These are phyloP conservation scores for Cyclocybe cylindracea DNA, from an alignment of 768 basidiomycete species.

Conservation along the genomic window DNA sequence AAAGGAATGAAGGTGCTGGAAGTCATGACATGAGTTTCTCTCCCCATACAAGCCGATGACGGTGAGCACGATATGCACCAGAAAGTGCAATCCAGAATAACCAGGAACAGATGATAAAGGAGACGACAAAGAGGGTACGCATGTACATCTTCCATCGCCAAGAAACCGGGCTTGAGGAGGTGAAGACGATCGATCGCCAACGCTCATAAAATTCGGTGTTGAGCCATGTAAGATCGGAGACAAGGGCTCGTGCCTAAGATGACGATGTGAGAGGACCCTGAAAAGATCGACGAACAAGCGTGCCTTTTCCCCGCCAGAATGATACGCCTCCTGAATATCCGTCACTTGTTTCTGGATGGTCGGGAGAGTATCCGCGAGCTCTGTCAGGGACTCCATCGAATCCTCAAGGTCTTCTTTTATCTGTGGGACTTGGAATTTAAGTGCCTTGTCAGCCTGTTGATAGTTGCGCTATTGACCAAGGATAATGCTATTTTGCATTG, in stretches of 20 bases:
- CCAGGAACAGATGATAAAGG: conserved; percentile 60
- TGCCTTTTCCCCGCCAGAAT: conserved; percentile 71
- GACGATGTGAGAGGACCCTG: not conserved
- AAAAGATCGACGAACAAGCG: conserved; percentile 5
- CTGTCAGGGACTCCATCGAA: conserved; percentile 55
- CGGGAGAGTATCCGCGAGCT: conserved; percentile 62
- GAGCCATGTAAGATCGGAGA: conserved; percentile 69
- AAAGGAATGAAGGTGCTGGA: not conserved
- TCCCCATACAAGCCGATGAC: conserved; percentile 78
- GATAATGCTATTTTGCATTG: not conserved
- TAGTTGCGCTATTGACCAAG: conserved; percentile 48
- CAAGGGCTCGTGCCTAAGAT: conserved; percentile 62
- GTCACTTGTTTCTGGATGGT: conserved; percentile 60
- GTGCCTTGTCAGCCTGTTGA: conserved; percentile 58
- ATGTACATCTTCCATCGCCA: conserved; percentile 67
- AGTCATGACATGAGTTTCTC: conserved; percentile 70
- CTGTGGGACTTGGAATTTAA: conserved; percentile 60
- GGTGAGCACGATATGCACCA: conserved; percentile 74
- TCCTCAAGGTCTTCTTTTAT: conserved; percentile 62
- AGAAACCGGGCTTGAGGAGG: conserved; percentile 70
- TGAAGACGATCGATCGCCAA: conserved; percentile 75
- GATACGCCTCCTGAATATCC: conserved; percentile 66
- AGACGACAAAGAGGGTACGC: conserved; percentile 58
- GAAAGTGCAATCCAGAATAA: conserved; percentile 59
- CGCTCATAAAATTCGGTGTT: conserved; percentile 80